A percentile compares a stretch with the other conserved stretches of the same genome.
phyloP scores from a whole-genome alignment of 768 basidiomycete genomes.

The Candolleomyces aberdarensis region DNA sequence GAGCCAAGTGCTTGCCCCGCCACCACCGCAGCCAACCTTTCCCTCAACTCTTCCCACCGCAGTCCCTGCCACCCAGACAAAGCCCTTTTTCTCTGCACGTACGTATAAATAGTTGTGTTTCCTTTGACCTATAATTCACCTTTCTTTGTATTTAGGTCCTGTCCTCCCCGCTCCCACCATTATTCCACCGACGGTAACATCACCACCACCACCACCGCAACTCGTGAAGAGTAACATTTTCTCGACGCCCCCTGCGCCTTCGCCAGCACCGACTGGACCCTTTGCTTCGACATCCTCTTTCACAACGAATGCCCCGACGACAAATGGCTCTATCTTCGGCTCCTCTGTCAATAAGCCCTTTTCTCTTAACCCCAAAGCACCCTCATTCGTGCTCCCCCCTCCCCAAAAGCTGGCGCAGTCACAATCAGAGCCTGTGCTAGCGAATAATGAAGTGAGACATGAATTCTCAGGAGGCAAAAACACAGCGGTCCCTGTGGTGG shows the following conservation, averaged over 20 bases:
- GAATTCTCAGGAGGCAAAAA: conserved; percentile 4
- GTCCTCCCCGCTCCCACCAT: neutral
- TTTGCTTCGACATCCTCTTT: neutral
- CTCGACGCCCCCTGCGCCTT: too few species aligned
- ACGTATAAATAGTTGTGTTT: neutral
- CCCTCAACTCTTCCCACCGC: neutral
- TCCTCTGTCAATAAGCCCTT: neutral
- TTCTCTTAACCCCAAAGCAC: neutral
- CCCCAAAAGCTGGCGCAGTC: neutral
- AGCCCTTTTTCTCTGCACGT: neutral
- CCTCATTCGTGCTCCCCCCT: neutral
- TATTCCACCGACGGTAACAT: neutral
- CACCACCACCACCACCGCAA: too few species aligned
- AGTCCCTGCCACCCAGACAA: neutral
- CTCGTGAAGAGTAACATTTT: too few species aligned
- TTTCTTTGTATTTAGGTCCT: neutral
- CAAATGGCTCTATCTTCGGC: neutral
- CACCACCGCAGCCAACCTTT: neutral
- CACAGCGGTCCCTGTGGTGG: neutral
- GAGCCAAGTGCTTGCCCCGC: neutral
- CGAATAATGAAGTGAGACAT: neutral
- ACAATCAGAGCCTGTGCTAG: neutral
- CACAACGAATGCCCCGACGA: neutral
- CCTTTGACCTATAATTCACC: neutral
- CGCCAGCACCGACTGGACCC: too few species aligned